Conservation (phyloP, 163 green algal species). For the Chlorella variabilis region DNA sequence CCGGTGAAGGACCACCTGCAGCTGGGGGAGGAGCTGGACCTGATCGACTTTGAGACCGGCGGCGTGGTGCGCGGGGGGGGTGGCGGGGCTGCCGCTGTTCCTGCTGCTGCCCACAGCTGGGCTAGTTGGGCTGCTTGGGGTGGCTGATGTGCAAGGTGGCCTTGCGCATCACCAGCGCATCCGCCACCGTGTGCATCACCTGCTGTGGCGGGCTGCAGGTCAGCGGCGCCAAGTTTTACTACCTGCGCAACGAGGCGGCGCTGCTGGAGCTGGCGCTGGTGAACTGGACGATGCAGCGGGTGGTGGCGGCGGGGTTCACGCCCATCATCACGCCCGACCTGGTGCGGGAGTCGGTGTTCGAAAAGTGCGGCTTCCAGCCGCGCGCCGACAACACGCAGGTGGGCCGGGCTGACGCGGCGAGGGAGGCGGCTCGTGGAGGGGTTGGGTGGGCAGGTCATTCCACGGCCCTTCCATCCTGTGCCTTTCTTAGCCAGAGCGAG, state of each 20-base stretch:
- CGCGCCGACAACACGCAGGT: constrained; percentile 92
- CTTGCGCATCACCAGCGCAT: no score
- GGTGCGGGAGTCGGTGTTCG: constrained; percentile 86
- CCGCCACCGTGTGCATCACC: no score
- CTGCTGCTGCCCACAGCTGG: background rate
- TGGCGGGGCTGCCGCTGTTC: background rate
- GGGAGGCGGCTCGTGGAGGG: background rate
- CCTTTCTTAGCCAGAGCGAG: no score
- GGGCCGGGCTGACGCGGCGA: background rate
- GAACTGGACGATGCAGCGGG: constrained; percentile 81
- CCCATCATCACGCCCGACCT: constrained; percentile 95
- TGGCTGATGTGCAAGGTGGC: no score
- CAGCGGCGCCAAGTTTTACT: constrained; percentile 94
- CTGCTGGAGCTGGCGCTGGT: constrained; percentile 96
- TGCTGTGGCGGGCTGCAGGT: no score
- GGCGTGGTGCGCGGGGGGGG: constrained; percentile 62
- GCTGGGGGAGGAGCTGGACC: constrained; percentile 84
- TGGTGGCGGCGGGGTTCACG: constrained; percentile 79
- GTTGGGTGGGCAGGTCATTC: background rate
- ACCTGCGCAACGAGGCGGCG: constrained; percentile 89
- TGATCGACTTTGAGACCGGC: constrained; percentile 95
- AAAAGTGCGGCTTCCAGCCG: constrained; percentile 99
- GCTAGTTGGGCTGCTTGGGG: no score
- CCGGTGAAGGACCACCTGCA: constrained; percentile 83
- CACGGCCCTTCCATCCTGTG: no score